Evolutionary conservation across 2,329 filamentous ascomycete genomes (phyloP).

Genomic region (Phialophora verrucosa): DNA sequence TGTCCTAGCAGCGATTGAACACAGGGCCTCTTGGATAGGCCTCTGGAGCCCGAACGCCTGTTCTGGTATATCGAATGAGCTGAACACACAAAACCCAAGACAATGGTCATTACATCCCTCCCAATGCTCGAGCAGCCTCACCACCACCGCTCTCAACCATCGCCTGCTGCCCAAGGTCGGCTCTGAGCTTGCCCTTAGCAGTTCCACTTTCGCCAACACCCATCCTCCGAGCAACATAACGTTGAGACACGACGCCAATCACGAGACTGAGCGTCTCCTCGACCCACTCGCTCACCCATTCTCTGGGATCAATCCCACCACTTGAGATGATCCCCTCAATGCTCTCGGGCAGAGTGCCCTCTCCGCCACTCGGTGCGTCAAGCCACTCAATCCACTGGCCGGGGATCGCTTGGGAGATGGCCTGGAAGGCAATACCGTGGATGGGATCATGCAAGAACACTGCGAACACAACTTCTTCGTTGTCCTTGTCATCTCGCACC

Average conservation of each 20-base stretch:
- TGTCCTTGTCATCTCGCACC: slow-evolving; percentile 43
- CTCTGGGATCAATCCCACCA: slow-evolving; percentile 83
- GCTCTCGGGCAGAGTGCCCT: slow-evolving; percentile 71
- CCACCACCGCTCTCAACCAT: slow-evolving; percentile 64
- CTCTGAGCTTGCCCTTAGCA: slow-evolving; percentile 60
- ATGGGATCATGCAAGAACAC: slow-evolving; percentile 84
- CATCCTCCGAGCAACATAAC: slow-evolving; percentile 94
- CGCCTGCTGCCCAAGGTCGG: slow-evolving; percentile 59
- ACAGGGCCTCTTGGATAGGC: not conserved
- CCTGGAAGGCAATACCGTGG: slow-evolving; percentile 84
- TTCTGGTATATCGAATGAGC: slow-evolving; percentile 21
- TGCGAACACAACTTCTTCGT: slow-evolving; percentile 74
- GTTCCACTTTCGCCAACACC: slow-evolving; percentile 84
- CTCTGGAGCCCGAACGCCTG: not conserved
- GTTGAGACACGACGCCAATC: slow-evolving; percentile 86
- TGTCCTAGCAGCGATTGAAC: not conserved
- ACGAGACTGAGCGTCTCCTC: slow-evolving; percentile 81
- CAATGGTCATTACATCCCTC: slow-evolving; percentile 23
- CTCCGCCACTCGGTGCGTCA: slow-evolving; percentile 66
- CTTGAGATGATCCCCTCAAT: slow-evolving; percentile 81
- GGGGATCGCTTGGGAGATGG: slow-evolving; percentile 82
- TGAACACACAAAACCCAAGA: slow-evolving; percentile 14
- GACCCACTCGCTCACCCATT: slow-evolving; percentile 98
- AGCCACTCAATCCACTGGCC: slow-evolving; percentile 90
- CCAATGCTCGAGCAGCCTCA: slow-evolving; percentile 63